These are phyloP conservation scores for Fusarium fujikuroi DNA, from an alignment of 2,329 filamentous ascomycete genomes.

Conservation along the genomic window DNA sequence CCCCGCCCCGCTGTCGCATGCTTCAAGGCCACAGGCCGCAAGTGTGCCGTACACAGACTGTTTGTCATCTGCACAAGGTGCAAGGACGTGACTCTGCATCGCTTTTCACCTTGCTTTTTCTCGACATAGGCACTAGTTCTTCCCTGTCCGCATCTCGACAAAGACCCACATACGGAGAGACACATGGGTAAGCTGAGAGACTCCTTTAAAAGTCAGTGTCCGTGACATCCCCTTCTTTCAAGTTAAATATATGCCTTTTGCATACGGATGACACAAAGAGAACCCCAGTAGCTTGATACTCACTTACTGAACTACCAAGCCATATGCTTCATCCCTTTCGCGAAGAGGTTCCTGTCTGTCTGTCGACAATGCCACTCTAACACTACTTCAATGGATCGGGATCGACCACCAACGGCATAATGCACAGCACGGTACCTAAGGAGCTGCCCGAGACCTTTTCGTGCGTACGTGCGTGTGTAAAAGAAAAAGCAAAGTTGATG, in stretches of 20 bases:
- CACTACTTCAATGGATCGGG: constrained; percentile 11
- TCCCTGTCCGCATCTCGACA: constrained; percentile 3
- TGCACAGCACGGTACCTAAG: constrained; percentile 3
- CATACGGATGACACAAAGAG: neutral
- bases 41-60: constrained; percentile 1
- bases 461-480: neutral
- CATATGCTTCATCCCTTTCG: neutral
- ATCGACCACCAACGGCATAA: constrained; percentile 29
- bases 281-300: neutral
- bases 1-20: constrained; percentile 36
- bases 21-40: neutral
- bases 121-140: neutral
- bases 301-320: neutral
- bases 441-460: constrained; percentile 21
- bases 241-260: neutral
- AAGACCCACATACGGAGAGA: constrained; percentile 5
- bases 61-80: constrained; percentile 5
- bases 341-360: neutral
- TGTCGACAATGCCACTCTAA: constrained; percentile 6
- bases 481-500: constrained; percentile 30
- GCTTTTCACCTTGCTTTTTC: neutral
- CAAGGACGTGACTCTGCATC: constrained; percentile 4
- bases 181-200: constrained; percentile 1
- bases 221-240: constrained; percentile 13
- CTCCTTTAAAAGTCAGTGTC: constrained; percentile 4